Conservation (phyloP, 148 eudicot genomes). For the Fagopyrum esculentum region DNA sequence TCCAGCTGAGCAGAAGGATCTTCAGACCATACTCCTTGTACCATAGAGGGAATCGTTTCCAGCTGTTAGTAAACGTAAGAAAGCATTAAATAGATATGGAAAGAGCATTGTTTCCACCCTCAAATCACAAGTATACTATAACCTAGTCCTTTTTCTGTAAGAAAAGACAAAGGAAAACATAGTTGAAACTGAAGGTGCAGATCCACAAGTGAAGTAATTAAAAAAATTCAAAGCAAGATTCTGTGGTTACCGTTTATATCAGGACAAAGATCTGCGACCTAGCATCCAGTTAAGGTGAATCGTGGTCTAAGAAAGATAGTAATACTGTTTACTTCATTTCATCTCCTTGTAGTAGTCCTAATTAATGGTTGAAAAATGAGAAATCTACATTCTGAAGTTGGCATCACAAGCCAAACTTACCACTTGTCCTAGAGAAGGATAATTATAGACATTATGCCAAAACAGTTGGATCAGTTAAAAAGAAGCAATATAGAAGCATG, state of each 20-base stretch:
- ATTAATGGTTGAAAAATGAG: neutral
- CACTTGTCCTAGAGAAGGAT: neutral
- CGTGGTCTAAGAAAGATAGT: neutral
- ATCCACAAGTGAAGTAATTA: neutral
- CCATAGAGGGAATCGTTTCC: slow-evolving; percentile 82
- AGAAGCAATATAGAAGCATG: neutral
- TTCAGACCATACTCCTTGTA: slow-evolving; percentile 79
- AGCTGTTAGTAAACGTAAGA: slow-evolving; percentile 34
- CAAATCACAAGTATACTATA: neutral
- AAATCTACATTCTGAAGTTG: neutral
- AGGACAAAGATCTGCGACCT: neutral
- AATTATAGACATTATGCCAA: neutral
- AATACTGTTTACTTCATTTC: neutral
- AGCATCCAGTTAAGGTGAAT: neutral
- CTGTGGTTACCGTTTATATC: neutral
- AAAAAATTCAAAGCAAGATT: neutral
- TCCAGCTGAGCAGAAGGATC: slow-evolving; percentile 79
- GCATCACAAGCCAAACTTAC: neutral
- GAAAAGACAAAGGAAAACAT: neutral
- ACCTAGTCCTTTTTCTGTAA: neutral
- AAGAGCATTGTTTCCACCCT: neutral
- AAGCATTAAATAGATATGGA: slow-evolving; percentile 4
- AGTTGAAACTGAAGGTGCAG: neutral
- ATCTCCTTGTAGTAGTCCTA: neutral
- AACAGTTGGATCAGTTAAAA: neutral